Percentiles rank a stretch among this genome's conserved stretches.
These are phyloP conservation scores for Penicillium sp. DNA, from an alignment of 2,329 filamentous ascomycete genomes.

Conservation along the genomic window DNA sequence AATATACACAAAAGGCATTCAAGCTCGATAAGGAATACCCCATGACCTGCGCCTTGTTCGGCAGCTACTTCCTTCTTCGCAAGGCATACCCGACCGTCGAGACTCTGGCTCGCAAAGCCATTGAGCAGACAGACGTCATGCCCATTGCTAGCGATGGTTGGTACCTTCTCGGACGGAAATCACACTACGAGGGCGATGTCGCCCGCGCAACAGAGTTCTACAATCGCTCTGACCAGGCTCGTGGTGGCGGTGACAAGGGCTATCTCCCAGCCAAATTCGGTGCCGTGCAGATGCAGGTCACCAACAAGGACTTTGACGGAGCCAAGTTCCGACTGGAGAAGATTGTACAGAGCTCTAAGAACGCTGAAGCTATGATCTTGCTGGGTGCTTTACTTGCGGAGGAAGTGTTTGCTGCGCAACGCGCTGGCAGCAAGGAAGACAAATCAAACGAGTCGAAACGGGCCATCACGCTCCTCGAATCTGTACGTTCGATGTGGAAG, in stretches of 20 bases:
- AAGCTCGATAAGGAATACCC: slow-evolving; percentile 91
- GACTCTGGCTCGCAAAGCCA: slow-evolving; percentile 84
- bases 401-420: slow-evolving; percentile 82
- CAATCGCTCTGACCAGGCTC: slow-evolving; percentile 83
- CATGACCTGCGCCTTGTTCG: slow-evolving; percentile 87
- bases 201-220: slow-evolving; percentile 84
- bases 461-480: slow-evolving; percentile 80
- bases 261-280: slow-evolving; percentile 96
- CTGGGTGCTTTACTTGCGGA: slow-evolving; percentile 92
- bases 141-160: slow-evolving; percentile 96
- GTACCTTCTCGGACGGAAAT: slow-evolving; percentile 91
- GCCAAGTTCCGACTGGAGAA: slow-evolving; percentile 94
- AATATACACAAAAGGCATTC: slow-evolving; percentile 91
- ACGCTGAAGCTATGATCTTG: slow-evolving; percentile 86
- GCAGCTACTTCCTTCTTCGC: slow-evolving; percentile 82
- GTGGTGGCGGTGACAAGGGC: slow-evolving; percentile 86
- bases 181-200: slow-evolving; percentile 78
- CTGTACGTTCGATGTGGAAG: slow-evolving; percentile 86
- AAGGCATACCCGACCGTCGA: slow-evolving; percentile 83
- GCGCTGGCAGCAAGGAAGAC: slow-evolving; percentile 81
- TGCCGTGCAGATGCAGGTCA: slow-evolving; percentile 81
- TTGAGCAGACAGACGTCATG: slow-evolving; percentile 94
- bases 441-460: slow-evolving; percentile 84
- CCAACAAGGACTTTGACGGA: slow-evolving; percentile 82
- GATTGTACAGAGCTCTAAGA: slow-evolving; percentile 83